Conservation (phyloP, 1,284 basidiomycete genomes). For the Dichomitus squalens region DNA sequence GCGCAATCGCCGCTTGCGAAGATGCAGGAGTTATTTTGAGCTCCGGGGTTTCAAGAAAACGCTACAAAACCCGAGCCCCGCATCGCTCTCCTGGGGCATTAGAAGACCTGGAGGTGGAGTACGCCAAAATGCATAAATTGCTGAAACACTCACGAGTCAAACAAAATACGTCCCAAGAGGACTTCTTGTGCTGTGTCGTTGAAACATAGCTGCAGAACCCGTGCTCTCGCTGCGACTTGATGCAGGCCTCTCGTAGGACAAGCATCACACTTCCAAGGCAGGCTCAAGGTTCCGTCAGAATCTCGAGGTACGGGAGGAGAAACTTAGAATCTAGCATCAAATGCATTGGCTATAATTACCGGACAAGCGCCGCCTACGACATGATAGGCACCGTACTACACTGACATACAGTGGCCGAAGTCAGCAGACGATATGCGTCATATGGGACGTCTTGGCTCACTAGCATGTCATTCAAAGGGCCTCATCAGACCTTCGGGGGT, state of each 20-base stretch:
- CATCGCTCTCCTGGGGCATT: too few species aligned
- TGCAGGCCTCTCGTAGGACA: background rate
- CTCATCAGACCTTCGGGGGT: constrained; percentile 12
- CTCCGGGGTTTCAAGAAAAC: background rate
- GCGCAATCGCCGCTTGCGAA: background rate
- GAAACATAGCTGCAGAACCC: background rate
- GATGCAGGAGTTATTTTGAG: constrained; percentile 5
- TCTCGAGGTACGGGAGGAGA: background rate
- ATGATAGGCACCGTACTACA: constrained; percentile 3
- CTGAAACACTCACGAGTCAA: background rate
- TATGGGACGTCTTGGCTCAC: background rate
- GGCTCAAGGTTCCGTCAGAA: background rate
- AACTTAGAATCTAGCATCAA: background rate
- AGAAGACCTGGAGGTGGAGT: background rate
- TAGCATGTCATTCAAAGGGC: background rate
- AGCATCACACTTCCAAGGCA: background rate
- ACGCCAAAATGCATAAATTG: background rate
- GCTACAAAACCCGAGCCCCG: background rate
- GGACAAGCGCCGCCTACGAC: background rate
- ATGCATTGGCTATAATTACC: constrained; percentile 2
- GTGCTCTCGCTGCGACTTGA: too few species aligned
- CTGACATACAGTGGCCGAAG: background rate
- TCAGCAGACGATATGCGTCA: constrained; percentile 8
- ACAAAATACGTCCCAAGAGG: too few species aligned
- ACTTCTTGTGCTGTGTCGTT: background rate